Evolutionary conservation across 2,329 filamentous ascomycete genomes (phyloP).

Genomic region (Daldinia eschscholtzii): DNA sequence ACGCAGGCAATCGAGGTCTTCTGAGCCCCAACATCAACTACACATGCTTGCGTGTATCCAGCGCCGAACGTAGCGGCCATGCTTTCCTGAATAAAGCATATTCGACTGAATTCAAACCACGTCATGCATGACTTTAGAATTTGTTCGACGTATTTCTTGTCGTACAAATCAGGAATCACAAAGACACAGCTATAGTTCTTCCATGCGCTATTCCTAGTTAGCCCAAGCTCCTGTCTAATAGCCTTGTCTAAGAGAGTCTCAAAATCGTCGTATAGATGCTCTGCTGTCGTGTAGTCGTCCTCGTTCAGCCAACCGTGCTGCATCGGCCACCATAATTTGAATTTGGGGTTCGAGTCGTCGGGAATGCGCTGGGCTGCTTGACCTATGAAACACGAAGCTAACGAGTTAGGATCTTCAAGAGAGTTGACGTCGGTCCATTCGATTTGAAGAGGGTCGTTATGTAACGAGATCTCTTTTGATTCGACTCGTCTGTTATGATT

Average conservation of each 20-base stretch:
- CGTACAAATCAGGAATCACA: conserved; percentile 95
- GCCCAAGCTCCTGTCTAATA: conserved; percentile 84
- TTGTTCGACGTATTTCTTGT: conserved; percentile 90
- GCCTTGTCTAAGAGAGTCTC: conserved; percentile 88
- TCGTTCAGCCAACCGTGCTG: conserved; percentile 91
- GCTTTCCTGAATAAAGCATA: conserved; percentile 97
- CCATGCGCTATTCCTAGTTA: conserved; percentile 84
- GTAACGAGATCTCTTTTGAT: conserved; percentile 88
- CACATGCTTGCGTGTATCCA: conserved; percentile 92
- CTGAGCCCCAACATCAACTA: conserved; percentile 95
- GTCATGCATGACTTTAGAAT: conserved; percentile 86
- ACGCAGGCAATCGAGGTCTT: conserved; percentile 98
- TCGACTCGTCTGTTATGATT: conserved; percentile 91
- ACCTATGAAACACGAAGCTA: conserved; percentile 79
- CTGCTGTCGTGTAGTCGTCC: conserved; percentile 83
- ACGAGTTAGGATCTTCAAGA: conserved; percentile 73
- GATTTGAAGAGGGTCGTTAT: conserved; percentile 93
- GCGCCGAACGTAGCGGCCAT: conserved; percentile 95
- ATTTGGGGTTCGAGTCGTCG: conserved; percentile 88
- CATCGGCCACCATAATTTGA: conserved; percentile 94
- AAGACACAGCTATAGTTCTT: conserved; percentile 96
- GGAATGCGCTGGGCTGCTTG: conserved; percentile 86
- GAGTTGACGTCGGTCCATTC: conserved; percentile 90
- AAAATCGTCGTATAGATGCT: conserved; percentile 87
- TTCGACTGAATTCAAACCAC: conserved; percentile 88